These are phyloP conservation scores for Raphanus sativus DNA, from an alignment of 345 rosid species.

Conservation along the genomic window DNA sequence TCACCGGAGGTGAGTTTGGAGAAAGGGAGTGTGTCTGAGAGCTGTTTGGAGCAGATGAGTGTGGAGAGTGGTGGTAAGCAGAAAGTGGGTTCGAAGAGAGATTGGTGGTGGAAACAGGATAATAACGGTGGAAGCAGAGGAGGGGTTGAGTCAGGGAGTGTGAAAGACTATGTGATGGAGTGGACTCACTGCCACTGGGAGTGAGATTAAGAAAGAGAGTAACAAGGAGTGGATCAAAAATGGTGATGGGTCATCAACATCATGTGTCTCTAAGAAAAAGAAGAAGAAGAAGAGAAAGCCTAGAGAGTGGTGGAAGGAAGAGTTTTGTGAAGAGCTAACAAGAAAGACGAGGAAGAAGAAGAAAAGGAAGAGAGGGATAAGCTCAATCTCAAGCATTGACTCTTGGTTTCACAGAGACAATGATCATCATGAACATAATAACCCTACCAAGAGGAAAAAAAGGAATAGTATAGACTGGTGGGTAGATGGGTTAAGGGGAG, in stretches of 20 bases:
- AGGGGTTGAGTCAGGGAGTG: constrained; percentile 60
- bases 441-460: constrained; percentile 46
- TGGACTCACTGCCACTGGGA: constrained; percentile 61
- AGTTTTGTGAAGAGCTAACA: constrained; percentile 71
- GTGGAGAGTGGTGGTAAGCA: constrained; percentile 41
- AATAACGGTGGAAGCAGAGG: constrained; percentile 38
- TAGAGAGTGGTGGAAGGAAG: constrained; percentile 88
- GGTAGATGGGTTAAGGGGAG: constrained; percentile 72
- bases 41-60: constrained; percentile 43
- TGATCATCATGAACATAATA: constrained; percentile 37
- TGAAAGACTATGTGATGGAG: constrained; percentile 77
- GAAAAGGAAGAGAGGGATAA: constrained; percentile 49
- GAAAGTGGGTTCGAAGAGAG: constrained; percentile 53
- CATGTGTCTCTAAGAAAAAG: constrained; percentile 45
- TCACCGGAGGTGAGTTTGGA: constrained; percentile 30
- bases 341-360: constrained; percentile 48
- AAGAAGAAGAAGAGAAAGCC: constrained; percentile 59
- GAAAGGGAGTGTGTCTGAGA: constrained; percentile 53
- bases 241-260: constrained; percentile 38
- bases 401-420: constrained; percentile 68
- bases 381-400: constrained; percentile 50
- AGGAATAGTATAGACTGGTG: constrained; percentile 74
- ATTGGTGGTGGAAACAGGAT: constrained; percentile 87
- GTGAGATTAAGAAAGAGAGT: constrained; percentile 68
- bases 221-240: constrained; percentile 32